phyloP scores from a whole-genome alignment of 345 rosid species.

The Arabidopsis arenosa region DNA sequence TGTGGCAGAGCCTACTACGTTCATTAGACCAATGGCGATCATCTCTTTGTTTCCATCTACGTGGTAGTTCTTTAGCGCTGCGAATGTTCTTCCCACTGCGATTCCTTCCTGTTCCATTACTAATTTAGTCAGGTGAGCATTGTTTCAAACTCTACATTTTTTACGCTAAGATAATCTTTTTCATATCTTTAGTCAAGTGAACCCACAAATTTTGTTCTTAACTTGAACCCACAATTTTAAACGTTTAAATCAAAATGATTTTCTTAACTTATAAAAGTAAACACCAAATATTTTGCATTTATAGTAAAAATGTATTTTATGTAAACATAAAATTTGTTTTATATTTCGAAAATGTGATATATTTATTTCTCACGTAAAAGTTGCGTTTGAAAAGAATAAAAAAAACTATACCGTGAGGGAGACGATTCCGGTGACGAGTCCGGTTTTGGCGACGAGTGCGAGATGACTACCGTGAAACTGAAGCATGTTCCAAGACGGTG shows the following conservation, averaged over 20 bases:
- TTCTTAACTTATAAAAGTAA: too few relatives aligned
- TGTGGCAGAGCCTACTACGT: constrained; percentile 89
- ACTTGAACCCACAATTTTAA: too few relatives aligned
- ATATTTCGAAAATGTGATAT: too few relatives aligned
- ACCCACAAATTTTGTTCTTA: too few relatives aligned
- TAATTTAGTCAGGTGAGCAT: not conserved
- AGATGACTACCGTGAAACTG: constrained; percentile 74
- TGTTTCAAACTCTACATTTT: not conserved
- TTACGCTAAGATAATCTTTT: not conserved
- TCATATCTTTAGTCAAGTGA: too few relatives aligned
- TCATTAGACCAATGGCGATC: constrained; percentile 97
- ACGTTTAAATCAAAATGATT: too few relatives aligned
- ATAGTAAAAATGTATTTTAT: too few relatives aligned
- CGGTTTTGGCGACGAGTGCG: constrained; percentile 77
- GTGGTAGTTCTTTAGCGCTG: constrained; percentile 81
- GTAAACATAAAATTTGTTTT: too few relatives aligned
- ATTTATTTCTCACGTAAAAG: not conserved
- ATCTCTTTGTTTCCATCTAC: constrained; percentile 99
- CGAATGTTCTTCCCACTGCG: constrained; percentile 98
- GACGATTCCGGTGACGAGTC: constrained; percentile 83
- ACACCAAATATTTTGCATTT: too few relatives aligned
- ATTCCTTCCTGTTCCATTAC: constrained; percentile 83
- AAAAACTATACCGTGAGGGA: constrained; percentile 77
- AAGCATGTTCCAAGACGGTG: constrained; percentile 93
- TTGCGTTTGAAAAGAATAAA: not conserved